A percentile compares a stretch with the other conserved stretches of the same genome.
Evolutionary conservation across 495 filamentous ascomycete genomes (phyloP).

Genomic region (Penicilliopsis zonata): DNA sequence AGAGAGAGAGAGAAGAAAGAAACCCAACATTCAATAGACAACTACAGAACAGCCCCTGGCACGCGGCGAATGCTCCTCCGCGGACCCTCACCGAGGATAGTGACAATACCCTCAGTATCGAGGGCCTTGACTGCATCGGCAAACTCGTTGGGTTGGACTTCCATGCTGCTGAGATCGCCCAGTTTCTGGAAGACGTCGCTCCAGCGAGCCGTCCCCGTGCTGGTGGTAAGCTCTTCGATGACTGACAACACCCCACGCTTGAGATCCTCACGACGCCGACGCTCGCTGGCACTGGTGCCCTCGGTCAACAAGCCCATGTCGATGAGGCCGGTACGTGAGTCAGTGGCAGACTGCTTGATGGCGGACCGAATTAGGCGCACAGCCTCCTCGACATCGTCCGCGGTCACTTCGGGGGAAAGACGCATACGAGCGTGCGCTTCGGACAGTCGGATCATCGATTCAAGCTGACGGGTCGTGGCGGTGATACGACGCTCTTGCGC

Average conservation of each 20-base stretch:
- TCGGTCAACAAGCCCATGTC: conserved; percentile 94
- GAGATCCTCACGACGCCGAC: conserved; percentile 68
- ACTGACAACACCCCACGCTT: conserved; percentile 64
- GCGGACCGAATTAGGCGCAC: conserved; percentile 84
- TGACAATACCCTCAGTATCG: conserved; percentile 75
- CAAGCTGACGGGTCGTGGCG: conserved; percentile 88
- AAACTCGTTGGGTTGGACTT: conserved; percentile 68
- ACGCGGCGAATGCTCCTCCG: conserved; percentile 75
- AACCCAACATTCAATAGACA: too few species aligned
- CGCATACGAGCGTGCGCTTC: conserved; percentile 99
- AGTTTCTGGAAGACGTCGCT: conserved; percentile 62
- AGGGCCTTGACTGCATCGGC: conserved; percentile 63
- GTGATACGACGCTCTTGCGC: conserved; percentile 91
- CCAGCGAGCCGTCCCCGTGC: conserved; percentile 59
- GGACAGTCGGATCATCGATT: conserved; percentile 91
- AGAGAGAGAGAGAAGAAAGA: too few species aligned
- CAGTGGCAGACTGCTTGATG: conserved; percentile 94
- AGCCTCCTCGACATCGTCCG: conserved; percentile 77
- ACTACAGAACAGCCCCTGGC: conserved; percentile 30
- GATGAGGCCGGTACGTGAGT: conserved; percentile 81
- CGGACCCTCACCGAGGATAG: conserved; percentile 73
- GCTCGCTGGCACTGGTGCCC: conserved; percentile 74
- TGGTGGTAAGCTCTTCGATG: conserved; percentile 63
- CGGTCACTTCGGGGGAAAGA: conserved; percentile 61
- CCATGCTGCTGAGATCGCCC: conserved; percentile 60